Conservation (phyloP, 208 protist genomes). For the Trypanosoma brucei region DNA sequence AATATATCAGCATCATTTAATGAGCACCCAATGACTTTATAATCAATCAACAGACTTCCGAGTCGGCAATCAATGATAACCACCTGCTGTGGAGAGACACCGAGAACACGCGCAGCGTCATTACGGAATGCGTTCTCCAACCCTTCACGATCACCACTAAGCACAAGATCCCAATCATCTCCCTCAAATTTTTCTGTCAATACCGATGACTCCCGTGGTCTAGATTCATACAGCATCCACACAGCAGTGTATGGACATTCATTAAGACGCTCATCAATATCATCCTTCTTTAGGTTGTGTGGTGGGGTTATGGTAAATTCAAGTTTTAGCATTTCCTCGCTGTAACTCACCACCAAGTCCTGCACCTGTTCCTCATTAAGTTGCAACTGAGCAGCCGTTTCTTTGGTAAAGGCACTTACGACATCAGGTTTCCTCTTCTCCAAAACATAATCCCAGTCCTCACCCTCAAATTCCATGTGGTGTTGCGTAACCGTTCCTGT, state of each 20-base stretch:
- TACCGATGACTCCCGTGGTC: not conserved
- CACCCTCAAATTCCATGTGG: slow-evolving; percentile 5
- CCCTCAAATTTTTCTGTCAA: slow-evolving; percentile 1
- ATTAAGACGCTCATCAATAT: slow-evolving; percentile 4
- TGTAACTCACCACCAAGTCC: not conserved
- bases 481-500: too few relatives aligned
- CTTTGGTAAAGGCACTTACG: not conserved
- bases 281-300: not conserved
- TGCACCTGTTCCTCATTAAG: not conserved
- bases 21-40: not conserved
- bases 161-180: slow-evolving; percentile 3
- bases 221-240: slow-evolving; percentile 1
- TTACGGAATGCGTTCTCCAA: slow-evolving; percentile 3
- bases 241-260: not conserved
- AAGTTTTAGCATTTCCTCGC: not conserved
- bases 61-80: not conserved
- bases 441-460: slow-evolving; percentile 9
- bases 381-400: not conserved
- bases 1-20: not conserved
- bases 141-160: not conserved
- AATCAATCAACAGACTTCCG: not conserved
- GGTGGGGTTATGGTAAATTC: not conserved
- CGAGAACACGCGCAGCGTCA: not conserved
- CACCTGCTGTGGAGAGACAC: slow-evolving; percentile 1
- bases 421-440: not conserved